These are phyloP conservation scores for Pythium chondricola DNA, from an alignment of 352 stramenopile species.

Conservation along the genomic window DNA sequence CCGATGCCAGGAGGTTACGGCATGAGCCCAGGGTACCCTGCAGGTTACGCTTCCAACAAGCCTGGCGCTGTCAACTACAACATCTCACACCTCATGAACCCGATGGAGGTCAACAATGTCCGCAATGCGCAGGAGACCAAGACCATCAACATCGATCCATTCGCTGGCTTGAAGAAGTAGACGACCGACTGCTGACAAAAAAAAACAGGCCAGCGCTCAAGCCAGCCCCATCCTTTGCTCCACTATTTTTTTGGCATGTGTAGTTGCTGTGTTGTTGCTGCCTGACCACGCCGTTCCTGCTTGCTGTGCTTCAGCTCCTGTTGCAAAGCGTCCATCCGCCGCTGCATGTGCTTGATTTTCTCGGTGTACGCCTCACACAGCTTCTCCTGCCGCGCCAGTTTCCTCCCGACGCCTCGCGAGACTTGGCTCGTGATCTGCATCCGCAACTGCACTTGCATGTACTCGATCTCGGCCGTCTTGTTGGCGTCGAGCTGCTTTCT, in stretches of 20 bases:
- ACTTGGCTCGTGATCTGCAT: constrained; percentile 31
- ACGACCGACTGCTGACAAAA: too few relatives aligned
- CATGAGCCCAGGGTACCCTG: neutral
- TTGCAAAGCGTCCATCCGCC: constrained; percentile 6
- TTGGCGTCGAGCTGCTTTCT: constrained; percentile 25
- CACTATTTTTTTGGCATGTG: neutral
- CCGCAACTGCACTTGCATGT: constrained; percentile 26
- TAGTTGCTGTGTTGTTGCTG: neutral
- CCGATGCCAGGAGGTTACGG: constrained; percentile 7
- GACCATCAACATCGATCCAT: constrained; percentile 81
- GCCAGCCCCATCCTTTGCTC: neutral
- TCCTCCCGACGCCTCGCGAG: constrained; percentile 19
- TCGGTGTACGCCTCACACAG: constrained; percentile 10
- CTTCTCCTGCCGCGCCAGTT: constrained; percentile 15
- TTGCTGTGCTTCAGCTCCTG: neutral
- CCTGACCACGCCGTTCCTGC: neutral
- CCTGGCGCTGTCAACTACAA: constrained; percentile 58
- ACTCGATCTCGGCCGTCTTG: constrained; percentile 33
- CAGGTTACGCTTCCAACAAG: neutral
- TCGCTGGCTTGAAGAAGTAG: constrained; percentile 40
- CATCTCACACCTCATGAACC: constrained; percentile 82
- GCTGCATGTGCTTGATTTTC: constrained; percentile 13
- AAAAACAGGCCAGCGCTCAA: neutral
- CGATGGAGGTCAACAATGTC: constrained; percentile 47
- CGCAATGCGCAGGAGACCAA: constrained; percentile 37